phyloP scores from a whole-genome alignment of 2,329 filamentous ascomycete genomes.

The Sporothrix inflata region DNA sequence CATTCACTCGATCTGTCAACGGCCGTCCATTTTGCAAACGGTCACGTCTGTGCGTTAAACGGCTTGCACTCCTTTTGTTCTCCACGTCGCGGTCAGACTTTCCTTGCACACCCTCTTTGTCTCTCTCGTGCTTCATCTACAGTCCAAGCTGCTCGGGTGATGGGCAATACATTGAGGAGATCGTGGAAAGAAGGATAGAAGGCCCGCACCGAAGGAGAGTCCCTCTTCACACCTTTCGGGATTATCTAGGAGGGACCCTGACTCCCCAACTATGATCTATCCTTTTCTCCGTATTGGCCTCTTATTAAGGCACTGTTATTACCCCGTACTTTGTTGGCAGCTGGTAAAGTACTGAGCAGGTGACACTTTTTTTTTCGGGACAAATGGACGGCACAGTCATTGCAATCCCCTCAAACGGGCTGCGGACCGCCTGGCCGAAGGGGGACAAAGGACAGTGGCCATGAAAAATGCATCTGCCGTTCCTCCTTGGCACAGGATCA shows the following conservation, averaged over 20 bases:
- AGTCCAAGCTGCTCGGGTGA: conserved; percentile 20
- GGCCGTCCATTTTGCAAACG: background rate
- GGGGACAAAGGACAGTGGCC: background rate
- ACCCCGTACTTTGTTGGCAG: background rate
- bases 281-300: conserved; percentile 6
- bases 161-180: background rate
- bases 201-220: background rate
- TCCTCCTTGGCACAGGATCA: background rate
- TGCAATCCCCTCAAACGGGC: background rate
- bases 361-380: background rate
- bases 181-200: background rate
- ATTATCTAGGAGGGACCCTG: background rate
- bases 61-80: background rate
- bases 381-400: background rate
- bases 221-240: background rate
- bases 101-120: conserved; percentile 5
- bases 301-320: background rate
- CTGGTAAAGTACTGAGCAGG: background rate
- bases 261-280: background rate
- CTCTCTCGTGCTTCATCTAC: conserved; percentile 7
- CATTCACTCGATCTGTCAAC: background rate
- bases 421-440: background rate
- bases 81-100: background rate
- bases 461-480: background rate
- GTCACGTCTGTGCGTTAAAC: conserved; percentile 6